Percentiles rank a stretch among this genome's conserved stretches.
Conservation (phyloP, 139 green algal genomes). For the Coelastrella sp. region DNA sequence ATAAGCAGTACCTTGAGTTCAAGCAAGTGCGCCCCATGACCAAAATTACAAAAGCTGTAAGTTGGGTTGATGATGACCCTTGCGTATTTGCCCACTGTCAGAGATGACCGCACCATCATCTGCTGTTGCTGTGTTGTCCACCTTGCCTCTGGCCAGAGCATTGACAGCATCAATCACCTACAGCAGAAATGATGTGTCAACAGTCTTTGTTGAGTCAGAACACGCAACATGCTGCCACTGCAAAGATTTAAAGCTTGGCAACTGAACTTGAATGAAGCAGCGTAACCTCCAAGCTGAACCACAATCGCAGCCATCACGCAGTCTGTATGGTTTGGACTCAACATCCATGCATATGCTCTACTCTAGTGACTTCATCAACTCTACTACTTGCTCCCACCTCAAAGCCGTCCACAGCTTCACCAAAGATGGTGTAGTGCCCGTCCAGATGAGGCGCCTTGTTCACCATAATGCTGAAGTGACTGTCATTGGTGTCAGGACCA, state of each 20-base stretch:
- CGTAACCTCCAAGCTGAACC: too few relatives aligned
- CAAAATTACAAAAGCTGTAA: neutral
- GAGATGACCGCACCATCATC: conserved; percentile 63
- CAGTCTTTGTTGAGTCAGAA: neutral
- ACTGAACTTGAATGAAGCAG: too few relatives aligned
- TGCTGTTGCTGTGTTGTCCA: conserved; percentile 59
- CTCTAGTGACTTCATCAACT: too few relatives aligned
- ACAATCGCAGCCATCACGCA: too few relatives aligned
- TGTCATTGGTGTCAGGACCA: conserved; percentile 79
- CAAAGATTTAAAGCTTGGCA: too few relatives aligned
- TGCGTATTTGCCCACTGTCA: conserved; percentile 53
- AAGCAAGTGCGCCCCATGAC: too few relatives aligned
- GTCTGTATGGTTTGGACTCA: neutral
- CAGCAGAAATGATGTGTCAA: neutral
- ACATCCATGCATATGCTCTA: too few relatives aligned
- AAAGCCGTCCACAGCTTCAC: conserved; percentile 59
- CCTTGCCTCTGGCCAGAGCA: conserved; percentile 59
- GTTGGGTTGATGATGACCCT: neutral
- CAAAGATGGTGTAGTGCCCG: conserved; percentile 84
- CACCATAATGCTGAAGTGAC: conserved; percentile 86
- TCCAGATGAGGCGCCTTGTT: conserved; percentile 75
- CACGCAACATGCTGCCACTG: neutral
- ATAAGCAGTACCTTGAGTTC: too few relatives aligned
- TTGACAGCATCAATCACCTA: conserved; percentile 67
- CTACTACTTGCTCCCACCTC: too few relatives aligned